Evolutionary conservation across 1,139 yeast species (phyloP), one percentile per base, ranked within the genome.

Genomic region (Meyerozyma elateridarum): DNA sequence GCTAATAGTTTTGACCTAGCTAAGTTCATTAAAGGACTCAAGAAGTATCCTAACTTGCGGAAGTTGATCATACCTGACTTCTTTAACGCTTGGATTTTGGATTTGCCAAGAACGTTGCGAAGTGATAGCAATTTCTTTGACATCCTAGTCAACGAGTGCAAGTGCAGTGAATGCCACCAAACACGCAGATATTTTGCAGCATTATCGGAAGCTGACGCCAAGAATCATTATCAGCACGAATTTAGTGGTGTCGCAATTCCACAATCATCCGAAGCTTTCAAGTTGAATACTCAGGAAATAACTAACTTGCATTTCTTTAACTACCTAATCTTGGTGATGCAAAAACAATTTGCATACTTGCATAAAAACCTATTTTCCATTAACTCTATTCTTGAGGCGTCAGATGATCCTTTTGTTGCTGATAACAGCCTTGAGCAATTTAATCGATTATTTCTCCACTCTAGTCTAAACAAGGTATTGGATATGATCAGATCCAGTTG

Each of bases 61-160:
- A 41, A 40, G 16, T 35, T 55, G 18, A 37, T 42, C 2, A 38
- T 55, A 11, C 60, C 60, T 1, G 61, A 55, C 36, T 55, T 52
- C 29, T 52, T 54, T 40, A 41, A 51, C 35, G 46, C 44, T 19
- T 54, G 58, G 58, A 29, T 45, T n/a, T 37, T 36, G 4, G 39
- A 40, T 17, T 40, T 52, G 13, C 45, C 50, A 1, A 16, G 25
- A 5, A 28, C 42, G 2, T 36, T 42, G n/a, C 35, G 32, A 13
- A 22, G 20, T 13, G 22, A 22, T 7, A 25, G 29, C 19, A 32
- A 33, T 12, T 40, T 36, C 31, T 49, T 52, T 28, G 49, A 50
- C 16, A 35, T 46, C 14, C 32, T 51, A 8, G 37, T 51, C 8
- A 52, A 53, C 29, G 37, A 36, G n/a, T 55, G 61, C 33, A 21